phyloP scores from a whole-genome alignment of 2,329 filamentous ascomycete genomes.

The Fonsecaea erecta region DNA sequence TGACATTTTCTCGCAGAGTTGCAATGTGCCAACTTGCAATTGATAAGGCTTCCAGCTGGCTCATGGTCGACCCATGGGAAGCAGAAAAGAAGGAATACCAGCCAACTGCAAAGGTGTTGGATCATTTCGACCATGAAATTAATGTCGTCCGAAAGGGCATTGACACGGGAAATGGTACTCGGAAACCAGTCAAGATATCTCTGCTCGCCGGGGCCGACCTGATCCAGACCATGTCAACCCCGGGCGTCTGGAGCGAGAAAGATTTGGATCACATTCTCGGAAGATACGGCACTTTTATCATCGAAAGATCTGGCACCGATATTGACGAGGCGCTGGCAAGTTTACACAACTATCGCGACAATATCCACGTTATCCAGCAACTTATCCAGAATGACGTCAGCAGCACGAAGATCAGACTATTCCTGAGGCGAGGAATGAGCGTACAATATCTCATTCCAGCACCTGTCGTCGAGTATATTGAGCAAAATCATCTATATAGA shows the following conservation, averaged over 20 bases:
- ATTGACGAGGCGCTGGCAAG: constrained; percentile 85
- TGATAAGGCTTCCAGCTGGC: constrained; percentile 73
- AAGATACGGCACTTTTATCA: constrained; percentile 79
- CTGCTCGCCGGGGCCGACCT: constrained; percentile 80
- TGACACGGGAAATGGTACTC: constrained; percentile 67
- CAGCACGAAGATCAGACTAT: constrained; percentile 79
- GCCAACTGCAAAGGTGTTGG: constrained; percentile 84
- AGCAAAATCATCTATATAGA: constrained; percentile 68
- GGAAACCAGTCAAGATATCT: constrained; percentile 73
- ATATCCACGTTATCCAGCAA: constrained; percentile 86
- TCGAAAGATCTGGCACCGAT: constrained; percentile 87
- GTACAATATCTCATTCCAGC: constrained; percentile 77
- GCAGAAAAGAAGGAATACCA: constrained; percentile 83
- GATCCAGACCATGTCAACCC: constrained; percentile 72
- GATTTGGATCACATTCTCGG: constrained; percentile 89
- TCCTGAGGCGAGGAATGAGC: constrained; percentile 78
- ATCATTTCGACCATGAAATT: constrained; percentile 90
- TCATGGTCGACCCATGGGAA: constrained; percentile 90
- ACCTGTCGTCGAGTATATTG: constrained; percentile 75
- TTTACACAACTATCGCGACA: constrained; percentile 79
- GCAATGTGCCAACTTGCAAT: constrained; percentile 87
- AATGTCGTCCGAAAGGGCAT: constrained; percentile 78
- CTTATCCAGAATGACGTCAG: constrained; percentile 86
- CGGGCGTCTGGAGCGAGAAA: constrained; percentile 77
- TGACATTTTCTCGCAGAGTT: constrained; percentile 53